Evolutionary conservation across 345 rosid species (phyloP).

Genomic region (Camelina hispida): DNA sequence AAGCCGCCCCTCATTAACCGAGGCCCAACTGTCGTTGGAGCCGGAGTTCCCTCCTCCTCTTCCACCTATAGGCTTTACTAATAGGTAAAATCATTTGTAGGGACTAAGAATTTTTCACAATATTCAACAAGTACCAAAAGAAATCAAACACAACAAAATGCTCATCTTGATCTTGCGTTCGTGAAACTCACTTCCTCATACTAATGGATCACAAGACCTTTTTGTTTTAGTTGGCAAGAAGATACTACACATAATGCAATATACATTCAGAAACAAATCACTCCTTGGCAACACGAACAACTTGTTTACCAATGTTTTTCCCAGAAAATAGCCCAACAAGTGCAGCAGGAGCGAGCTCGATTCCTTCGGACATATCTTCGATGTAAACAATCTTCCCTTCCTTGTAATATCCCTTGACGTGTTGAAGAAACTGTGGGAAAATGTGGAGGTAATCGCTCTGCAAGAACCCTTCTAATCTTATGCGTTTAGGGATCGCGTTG

Average conservation of each 20-base stretch:
- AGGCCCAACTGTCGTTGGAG: too few relatives aligned
- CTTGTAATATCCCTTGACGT: conserved; percentile 50
- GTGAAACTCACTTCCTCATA: background rate
- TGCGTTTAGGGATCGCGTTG: conserved; percentile 51
- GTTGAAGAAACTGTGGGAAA: conserved; percentile 56
- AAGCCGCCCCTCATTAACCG: too few relatives aligned
- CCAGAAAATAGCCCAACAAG: conserved; percentile 69
- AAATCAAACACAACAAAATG: too few relatives aligned
- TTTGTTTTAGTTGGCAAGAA: background rate
- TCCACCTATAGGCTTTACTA: too few relatives aligned
- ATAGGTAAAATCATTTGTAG: too few relatives aligned
- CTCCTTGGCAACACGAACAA: conserved; percentile 46
- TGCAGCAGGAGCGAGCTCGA: conserved; percentile 72
- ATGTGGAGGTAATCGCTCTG: conserved; percentile 66
- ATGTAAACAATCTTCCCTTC: conserved; percentile 68
- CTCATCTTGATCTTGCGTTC: background rate
- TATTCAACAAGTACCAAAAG: too few relatives aligned
- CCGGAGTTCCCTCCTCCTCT: too few relatives aligned
- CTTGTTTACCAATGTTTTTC: conserved; percentile 65
- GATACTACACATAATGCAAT: background rate
- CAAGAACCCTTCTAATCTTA: conserved; percentile 67
- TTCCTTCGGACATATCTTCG: conserved; percentile 65
- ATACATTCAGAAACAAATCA: conserved; percentile 25
- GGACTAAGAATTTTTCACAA: too few relatives aligned
- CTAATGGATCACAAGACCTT: background rate